Base-by-base conservation (phyloP, 192 early-diverging fungal species). In the Haplosporangium gracile region DNA sequence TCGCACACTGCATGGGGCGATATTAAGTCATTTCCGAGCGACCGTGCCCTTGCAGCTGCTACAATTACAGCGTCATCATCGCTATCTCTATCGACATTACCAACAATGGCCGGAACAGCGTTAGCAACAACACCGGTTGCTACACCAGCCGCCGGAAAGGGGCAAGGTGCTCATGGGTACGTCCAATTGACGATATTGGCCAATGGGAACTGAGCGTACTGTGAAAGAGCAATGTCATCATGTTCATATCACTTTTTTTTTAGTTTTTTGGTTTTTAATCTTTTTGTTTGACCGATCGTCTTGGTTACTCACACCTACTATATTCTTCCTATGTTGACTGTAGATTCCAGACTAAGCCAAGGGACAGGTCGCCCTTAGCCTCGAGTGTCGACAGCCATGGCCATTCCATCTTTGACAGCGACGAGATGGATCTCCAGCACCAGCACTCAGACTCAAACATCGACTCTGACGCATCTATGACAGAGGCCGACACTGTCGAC, bases 371-470 rank as follows among this genome's bases (percentile, higher is more conserved):
- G 68, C 74, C 77, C 43, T 49, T 78, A 22, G 75, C 65, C n/a
- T 77, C 81, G 4, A 77, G 81, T 55, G 71, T 72, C 5, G 81
- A 82, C 5, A 82, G 70, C 47, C 72, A 47, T 51, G 70, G 43
- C 47, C 72, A 82, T 60, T 76, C 51, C 34, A 45, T 60, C 60
- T 82, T 83, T 78, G 82, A 78, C 32, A 68, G 70, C 49, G 82
- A 83, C 45, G 82, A 78, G 7, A 83, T 83, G 82, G 76, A 77
- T 29, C 76, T 83, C 13, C 72, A 78, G 9, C 76, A 32, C 4
- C 32, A 39, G 15, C 42, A 63, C 20, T 60, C 40, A 16, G 75
- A 76, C 42, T 40, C 72, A 11, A 40, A 57, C 36, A 75, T 47
- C 7, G 76, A 77, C 38, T 74, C 70, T 29, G 81, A 77, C 29